Evolutionary conservation across 768 basidiomycete species (phyloP).

Genomic region (Rhizopogon vesiculosus): DNA sequence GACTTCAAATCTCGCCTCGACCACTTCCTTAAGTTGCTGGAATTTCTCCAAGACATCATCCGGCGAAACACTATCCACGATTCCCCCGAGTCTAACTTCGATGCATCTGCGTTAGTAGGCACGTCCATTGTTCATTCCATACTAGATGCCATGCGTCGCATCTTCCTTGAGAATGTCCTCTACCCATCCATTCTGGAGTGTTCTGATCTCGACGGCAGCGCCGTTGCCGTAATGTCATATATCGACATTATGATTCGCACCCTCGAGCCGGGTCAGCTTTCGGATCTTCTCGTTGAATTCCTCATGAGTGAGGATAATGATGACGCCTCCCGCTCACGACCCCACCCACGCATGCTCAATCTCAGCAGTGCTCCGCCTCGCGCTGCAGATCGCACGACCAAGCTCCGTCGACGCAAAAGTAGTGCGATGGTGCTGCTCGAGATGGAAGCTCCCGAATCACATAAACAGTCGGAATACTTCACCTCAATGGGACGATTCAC

Average conservation of each 20-base stretch:
- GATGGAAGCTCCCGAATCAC: constrained; percentile 72
- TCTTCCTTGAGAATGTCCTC: constrained; percentile 89
- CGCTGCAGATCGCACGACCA: constrained; percentile 38
- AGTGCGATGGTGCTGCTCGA: constrained; percentile 90
- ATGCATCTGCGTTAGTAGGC: constrained; percentile 66
- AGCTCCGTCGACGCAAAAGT: constrained; percentile 65
- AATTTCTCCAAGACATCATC: constrained; percentile 89
- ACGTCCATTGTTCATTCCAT: constrained; percentile 81
- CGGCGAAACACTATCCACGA: constrained; percentile 53
- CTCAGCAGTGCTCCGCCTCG: constrained; percentile 32
- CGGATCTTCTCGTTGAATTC: constrained; percentile 70
- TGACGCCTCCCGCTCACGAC: constrained; percentile 39
- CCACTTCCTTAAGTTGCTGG: constrained; percentile 85
- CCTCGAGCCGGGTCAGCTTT: constrained; percentile 62
- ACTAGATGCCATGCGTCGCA: constrained; percentile 72
- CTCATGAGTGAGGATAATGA: constrained; percentile 84
- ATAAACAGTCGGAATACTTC: constrained; percentile 74
- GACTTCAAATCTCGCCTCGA: constrained; percentile 81
- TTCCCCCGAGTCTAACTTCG: constrained; percentile 30
- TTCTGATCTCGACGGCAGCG: constrained; percentile 90
- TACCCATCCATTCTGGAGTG: constrained; percentile 93
- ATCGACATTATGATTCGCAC: constrained; percentile 85
- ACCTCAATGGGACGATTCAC: constrained; percentile 87
- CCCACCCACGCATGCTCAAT: constrained; percentile 42
- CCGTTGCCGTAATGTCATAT: constrained; percentile 94